These are phyloP conservation scores for Chrysoporthe puriensis DNA, from an alignment of 2,329 filamentous ascomycete species.

Conservation along the genomic window DNA sequence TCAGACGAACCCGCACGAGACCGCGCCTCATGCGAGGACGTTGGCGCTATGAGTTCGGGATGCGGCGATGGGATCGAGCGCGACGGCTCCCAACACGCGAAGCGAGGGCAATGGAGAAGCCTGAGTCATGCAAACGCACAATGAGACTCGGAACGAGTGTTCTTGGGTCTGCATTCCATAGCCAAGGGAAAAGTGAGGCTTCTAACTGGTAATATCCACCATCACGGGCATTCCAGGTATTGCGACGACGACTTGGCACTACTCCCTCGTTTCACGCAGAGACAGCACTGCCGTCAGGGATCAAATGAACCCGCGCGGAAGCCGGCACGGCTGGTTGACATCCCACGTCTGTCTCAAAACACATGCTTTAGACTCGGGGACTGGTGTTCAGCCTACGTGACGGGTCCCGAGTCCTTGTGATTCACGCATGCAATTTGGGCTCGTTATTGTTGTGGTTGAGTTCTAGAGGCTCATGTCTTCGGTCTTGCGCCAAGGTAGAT, in stretches of 20 bases:
- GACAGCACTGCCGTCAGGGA: neutral
- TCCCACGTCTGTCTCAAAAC: neutral
- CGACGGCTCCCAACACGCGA: neutral
- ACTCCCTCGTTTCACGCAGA: neutral
- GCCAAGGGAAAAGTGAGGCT: neutral
- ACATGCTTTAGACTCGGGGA: neutral
- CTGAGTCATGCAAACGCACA: too few species aligned
- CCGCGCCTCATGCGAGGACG: neutral
- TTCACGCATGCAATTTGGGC: neutral
- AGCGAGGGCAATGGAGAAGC: neutral
- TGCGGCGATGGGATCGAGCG: neutral
- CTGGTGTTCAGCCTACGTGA: neutral
- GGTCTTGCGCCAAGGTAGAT: neutral
- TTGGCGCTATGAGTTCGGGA: neutral
- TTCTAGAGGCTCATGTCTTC: neutral
- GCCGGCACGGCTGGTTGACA: too few species aligned
- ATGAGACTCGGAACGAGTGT: neutral
- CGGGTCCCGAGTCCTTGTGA: neutral
- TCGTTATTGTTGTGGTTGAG: neutral
- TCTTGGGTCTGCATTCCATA: neutral
- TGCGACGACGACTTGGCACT: constrained; percentile 3
- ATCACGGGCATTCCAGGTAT: constrained; percentile 1
- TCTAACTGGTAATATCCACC: neutral
- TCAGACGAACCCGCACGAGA: neutral
- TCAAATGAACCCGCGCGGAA: neutral